Percentiles rank a stretch among this genome's conserved stretches.
Evolutionary conservation across 768 basidiomycete species (phyloP).

Genomic region (Trametes gibbosa): DNA sequence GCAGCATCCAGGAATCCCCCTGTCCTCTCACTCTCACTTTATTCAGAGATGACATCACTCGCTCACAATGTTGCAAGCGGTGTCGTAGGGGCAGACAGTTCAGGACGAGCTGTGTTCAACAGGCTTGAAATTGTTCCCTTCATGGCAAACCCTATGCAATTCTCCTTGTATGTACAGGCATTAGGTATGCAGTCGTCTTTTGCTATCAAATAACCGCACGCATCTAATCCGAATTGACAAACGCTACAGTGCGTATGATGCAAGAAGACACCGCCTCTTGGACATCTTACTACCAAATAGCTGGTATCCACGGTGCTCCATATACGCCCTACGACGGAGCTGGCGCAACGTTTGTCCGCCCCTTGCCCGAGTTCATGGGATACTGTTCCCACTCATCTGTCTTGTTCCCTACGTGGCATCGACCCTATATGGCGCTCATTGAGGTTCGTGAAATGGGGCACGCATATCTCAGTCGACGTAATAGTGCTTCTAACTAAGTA

Average conservation of each 20-base stretch:
- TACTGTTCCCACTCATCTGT: neutral
- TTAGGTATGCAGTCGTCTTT: neutral
- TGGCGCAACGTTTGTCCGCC: neutral
- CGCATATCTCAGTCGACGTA: too few species aligned
- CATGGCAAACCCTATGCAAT: neutral
- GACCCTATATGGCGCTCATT: constrained; percentile 34
- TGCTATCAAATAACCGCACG: too few species aligned
- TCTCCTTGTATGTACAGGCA: neutral
- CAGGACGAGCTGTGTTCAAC: neutral
- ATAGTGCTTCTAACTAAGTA: neutral
- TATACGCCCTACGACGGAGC: neutral
- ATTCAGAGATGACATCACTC: neutral
- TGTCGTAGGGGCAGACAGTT: neutral
- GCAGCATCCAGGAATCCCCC: too few species aligned
- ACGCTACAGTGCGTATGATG: neutral
- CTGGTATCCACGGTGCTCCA: neutral
- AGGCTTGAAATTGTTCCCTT: neutral
- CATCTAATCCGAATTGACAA: too few species aligned
- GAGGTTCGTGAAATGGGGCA: constrained; percentile 36
- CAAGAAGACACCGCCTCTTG: neutral
- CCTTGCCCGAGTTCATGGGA: neutral
- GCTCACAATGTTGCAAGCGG: neutral
- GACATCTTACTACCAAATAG: neutral
- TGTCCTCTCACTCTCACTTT: too few species aligned
- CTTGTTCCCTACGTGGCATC: neutral